Evolutionary conservation across 139 green algal genomes (phyloP), one percentile per base, ranked within the genome.

Genomic region (Chlorella sp.): DNA sequence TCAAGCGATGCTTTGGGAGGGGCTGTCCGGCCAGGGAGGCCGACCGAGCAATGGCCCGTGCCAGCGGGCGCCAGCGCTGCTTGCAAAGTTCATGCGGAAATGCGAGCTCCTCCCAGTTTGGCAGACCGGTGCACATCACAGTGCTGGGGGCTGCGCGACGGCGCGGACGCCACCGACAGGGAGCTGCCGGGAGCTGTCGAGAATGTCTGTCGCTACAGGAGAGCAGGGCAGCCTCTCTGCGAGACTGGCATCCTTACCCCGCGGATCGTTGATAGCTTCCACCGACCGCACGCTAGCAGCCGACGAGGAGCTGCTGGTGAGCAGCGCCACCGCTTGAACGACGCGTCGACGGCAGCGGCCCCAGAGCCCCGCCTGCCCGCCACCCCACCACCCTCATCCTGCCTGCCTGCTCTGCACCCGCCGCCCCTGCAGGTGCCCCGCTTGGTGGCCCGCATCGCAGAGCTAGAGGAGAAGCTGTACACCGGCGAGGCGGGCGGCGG

Each of bases 381-480:
- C 16, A 61, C 26, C 7, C 1, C 22, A 1, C 60, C 21, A 32
- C 36, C 60, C 19, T 61, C 61, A 24, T 24, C 32, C 36, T 30
- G 0, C 14, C 36, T 30, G 0, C 14, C 73, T 78, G n/a, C 71
- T 78, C 4, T 21, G 4, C 71, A 34, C 36, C 60, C 19, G 60
- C 61, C 4, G 7, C 36, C 15, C 14, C 14, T 30, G 14, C 86
- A 82, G 86, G 68, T 92, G 12, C 89, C 85, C 2, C 90, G 93
- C 36, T 91, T 96, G 3, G 86, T 96, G 24, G 91, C 90, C 3
- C 68, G 93, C 24, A 96, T 96, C 34, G 91, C 90, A 0, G 93
- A 96, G 71, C 86, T 96, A 1, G 93, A 96, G 83, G 90, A 96
- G 64, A 57, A 86, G 77, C 81, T 96, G 18, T 95, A 94, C 68